Base-by-base conservation (phyloP, 345 rosid species). In the Arabidopsis suecica region DNA sequence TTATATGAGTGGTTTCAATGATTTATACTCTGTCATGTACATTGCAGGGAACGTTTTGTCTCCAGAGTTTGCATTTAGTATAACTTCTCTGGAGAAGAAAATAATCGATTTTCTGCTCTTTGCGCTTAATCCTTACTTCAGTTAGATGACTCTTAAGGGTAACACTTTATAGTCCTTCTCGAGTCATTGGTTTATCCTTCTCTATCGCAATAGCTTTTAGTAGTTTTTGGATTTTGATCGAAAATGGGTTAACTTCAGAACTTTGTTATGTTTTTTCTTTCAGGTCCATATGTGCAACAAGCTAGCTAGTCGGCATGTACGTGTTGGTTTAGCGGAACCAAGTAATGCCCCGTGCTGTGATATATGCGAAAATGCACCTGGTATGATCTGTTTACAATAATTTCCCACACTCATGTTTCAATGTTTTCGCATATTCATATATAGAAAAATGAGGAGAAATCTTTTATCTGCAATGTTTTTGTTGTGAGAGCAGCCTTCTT, bases 261-360 rank as follows among this genome's bases (percentile, higher is more conserved):
- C 41, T 18, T 3, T 47, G 54, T 32, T 3, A 14, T 34, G 23
- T 68, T 5, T 30, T 62, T 62, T 50, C 3, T 76, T 82, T 73
- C 81, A 91, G 97, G 92, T 91, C 49, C 97, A 91, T 77, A 73
- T 86, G 87, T 88, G 94, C 76, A 91, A 91, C 82, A 91, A 91
- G 85, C 88, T 91, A 60, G 97, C 97, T 42, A 87, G 88, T 75
- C 79, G 94, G 22, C 97, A 91, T 79, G 87, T 91, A 47, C 80
- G 97, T 45, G 91, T 91, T 22, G 92, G 94, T 59, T 85, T 91
- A 63, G 92, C 94, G 9, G 85, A 76, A 69, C 94, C 94, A 7
- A 91, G 89, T 71, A 87, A 79, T 72, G 92, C 86, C 12, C 94
- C 88, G 0, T 88, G 90, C 47, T 91, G 97, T 74, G 97, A 91